Evolutionary conservation across 139 green algal genomes (phyloP).

Genomic region (Volvox reticuliferus): DNA sequence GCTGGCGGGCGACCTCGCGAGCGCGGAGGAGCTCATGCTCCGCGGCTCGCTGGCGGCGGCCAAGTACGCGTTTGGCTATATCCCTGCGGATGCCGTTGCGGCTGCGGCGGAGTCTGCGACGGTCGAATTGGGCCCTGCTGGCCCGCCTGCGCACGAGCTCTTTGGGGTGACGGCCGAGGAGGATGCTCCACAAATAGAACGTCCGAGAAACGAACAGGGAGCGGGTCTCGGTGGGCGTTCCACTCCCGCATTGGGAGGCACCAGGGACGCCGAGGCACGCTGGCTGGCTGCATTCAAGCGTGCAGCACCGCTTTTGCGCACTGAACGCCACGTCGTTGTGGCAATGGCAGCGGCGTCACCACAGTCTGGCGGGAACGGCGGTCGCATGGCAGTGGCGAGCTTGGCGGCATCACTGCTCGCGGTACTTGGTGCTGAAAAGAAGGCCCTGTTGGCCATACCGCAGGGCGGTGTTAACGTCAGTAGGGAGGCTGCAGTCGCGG

Average conservation of each 20-base stretch:
- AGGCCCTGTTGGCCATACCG: constrained; percentile 19
- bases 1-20: constrained; percentile 7
- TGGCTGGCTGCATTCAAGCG: neutral
- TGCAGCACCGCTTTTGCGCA: neutral
- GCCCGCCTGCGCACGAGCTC: neutral
- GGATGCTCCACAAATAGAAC: neutral
- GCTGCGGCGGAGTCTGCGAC: neutral
- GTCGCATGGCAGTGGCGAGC: too few relatives aligned
- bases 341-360: neutral
- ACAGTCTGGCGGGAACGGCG: neutral
- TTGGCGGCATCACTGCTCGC: neutral
- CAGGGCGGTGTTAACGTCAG: too few relatives aligned
- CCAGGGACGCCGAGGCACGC: neutral
- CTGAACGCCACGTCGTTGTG: constrained; percentile 9
- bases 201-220: neutral
- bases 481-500: neutral
- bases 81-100: neutral
- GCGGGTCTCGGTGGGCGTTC: neutral
- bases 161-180: neutral
- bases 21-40: constrained; percentile 36
- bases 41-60: constrained; percentile 13
- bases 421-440: constrained; percentile 1
- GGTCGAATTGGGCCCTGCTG: neutral
- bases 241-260: neutral
- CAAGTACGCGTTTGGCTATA: neutral